A percentile compares a stretch with the other conserved stretches of the same genome.
These are phyloP conservation scores for Ligustrum vulgare DNA, from an alignment of 257 asterid genomes.

Conservation along the genomic window DNA sequence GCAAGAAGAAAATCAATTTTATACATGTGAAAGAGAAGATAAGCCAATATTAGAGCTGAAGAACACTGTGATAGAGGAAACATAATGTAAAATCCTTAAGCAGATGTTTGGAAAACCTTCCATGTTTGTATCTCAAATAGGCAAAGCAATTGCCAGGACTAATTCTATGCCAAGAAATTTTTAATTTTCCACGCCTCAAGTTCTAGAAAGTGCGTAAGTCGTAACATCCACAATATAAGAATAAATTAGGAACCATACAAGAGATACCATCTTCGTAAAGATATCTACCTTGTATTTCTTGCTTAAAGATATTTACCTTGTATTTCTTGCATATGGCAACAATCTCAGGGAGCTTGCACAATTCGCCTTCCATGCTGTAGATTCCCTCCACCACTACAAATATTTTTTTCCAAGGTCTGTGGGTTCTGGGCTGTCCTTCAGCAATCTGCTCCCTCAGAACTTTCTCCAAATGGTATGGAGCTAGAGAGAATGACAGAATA, in stretches of 20 bases:
- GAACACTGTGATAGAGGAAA: background rate
- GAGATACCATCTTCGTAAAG: constrained; percentile 17
- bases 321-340: constrained; percentile 94
- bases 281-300: constrained; percentile 86
- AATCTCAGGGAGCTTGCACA: constrained; percentile 95
- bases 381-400: constrained; percentile 98
- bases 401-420: constrained; percentile 97
- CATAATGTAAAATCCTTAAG: background rate
- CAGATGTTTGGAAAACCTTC: constrained; percentile 16
- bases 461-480: constrained; percentile 88
- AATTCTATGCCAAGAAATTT: constrained; percentile 8
- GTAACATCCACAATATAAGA: background rate
- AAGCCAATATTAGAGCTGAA: constrained; percentile 6
- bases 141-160: constrained; percentile 9
- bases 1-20: constrained; percentile 19
- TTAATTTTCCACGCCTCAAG: background rate
- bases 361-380: constrained; percentile 99
- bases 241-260: constrained; percentile 13
- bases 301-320: constrained; percentile 69
- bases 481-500: constrained; percentile 41
- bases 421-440: constrained; percentile 96
- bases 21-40: constrained; percentile 8
- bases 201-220: background rate
- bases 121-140: constrained; percentile 6
- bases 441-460: constrained; percentile 91